A percentile compares a stretch with the other conserved stretches of the same genome.
These are phyloP conservation scores for Ustilago curta DNA, from an alignment of 1,284 basidiomycete genomes.

Conservation along the genomic window DNA sequence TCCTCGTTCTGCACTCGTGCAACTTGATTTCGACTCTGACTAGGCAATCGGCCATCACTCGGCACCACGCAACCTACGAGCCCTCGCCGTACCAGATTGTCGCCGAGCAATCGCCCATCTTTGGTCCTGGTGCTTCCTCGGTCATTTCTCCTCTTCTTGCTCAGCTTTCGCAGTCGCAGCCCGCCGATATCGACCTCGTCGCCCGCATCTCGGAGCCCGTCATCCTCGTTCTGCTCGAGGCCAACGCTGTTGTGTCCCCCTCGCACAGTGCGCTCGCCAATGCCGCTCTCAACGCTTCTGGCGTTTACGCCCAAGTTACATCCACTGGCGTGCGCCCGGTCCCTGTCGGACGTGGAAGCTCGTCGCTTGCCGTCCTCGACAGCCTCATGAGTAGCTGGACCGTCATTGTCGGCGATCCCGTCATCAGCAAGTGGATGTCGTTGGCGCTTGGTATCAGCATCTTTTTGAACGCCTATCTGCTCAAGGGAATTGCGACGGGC, in stretches of 20 bases:
- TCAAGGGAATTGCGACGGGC: constrained; percentile 77
- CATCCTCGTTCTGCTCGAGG: constrained; percentile 79
- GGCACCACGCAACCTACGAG: constrained; percentile 71
- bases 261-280: constrained; percentile 50
- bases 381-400: constrained; percentile 95
- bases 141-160: constrained; percentile 59
- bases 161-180: constrained; percentile 49
- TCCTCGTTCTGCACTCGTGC: constrained; percentile 71
- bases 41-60: constrained; percentile 76
- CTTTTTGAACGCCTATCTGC: constrained; percentile 90
- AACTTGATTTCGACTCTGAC: constrained; percentile 94
- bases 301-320: constrained; percentile 32
- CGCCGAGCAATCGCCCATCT: constrained; percentile 47
- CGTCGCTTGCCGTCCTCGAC: constrained; percentile 74
- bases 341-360: constrained; percentile 35
- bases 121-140: constrained; percentile 34
- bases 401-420: constrained; percentile 91
- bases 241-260: constrained; percentile 30
- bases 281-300: constrained; percentile 61
- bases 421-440: constrained; percentile 96
- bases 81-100: constrained; percentile 64
- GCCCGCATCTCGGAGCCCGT: constrained; percentile 69
- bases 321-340: constrained; percentile 30
- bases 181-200: constrained; percentile 53
- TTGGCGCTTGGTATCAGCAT: constrained; percentile 86